Conservation (phyloP, 2,329 filamentous ascomycete genomes). For the Neonectria faginata region DNA sequence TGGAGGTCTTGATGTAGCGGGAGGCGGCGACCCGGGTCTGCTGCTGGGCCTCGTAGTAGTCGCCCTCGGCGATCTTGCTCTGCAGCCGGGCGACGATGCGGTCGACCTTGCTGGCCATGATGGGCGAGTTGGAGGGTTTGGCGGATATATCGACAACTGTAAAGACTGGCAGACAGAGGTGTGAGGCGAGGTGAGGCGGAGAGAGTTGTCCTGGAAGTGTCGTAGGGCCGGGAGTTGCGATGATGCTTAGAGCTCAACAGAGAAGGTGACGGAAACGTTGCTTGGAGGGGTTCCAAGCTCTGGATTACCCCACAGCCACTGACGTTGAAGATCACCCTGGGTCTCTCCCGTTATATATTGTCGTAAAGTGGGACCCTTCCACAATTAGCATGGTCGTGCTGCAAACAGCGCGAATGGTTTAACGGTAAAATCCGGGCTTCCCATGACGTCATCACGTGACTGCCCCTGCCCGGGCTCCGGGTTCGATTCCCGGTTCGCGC, state of each 20-base stretch:
- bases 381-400: constrained; percentile 27
- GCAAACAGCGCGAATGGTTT: constrained; percentile 50
- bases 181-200: not conserved
- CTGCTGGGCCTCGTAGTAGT: constrained; percentile 98
- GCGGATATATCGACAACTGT: not conserved
- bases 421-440: constrained; percentile 56
- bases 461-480: constrained; percentile 46
- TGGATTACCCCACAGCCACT: constrained; percentile 14
- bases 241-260: constrained; percentile 12
- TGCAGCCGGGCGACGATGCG: constrained; percentile 75
- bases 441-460: constrained; percentile 38
- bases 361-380: constrained; percentile 16
- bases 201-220: not conserved
- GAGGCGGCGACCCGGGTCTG: constrained; percentile 95
- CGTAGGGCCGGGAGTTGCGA: not conserved
- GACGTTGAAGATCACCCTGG: not conserved
- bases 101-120: constrained; percentile 56
- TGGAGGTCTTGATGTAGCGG: constrained; percentile 88
- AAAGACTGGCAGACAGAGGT: constrained; percentile 1
- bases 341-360: not conserved
- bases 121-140: constrained; percentile 13
- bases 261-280: constrained; percentile 1
- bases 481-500: constrained; percentile 54
- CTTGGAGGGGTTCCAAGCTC: constrained; percentile 27
- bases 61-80: constrained; percentile 88